Evolutionary conservation across 805 yeast genomes (phyloP).

Genomic region (Teunomyces gatunensis): DNA sequence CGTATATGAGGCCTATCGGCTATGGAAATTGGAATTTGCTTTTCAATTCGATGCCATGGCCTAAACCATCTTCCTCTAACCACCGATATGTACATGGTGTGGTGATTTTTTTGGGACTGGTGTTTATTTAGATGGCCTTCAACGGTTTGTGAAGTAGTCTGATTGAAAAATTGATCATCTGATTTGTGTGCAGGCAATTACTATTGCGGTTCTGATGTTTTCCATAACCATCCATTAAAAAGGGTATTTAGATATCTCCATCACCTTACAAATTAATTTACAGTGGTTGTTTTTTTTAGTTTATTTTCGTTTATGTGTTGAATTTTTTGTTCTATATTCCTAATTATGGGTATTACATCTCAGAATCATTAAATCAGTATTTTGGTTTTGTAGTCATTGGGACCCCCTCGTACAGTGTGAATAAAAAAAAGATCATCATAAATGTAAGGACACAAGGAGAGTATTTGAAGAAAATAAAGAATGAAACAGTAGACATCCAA

Average conservation of each 20-base stretch:
- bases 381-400: conserved; percentile 39
- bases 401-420: conserved; percentile 56
- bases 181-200: conserved; percentile 5
- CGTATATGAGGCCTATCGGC: background rate
- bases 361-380: conserved; percentile 57
- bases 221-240: too few relatives aligned
- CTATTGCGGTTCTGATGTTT: background rate
- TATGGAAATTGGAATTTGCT: background rate
- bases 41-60: background rate
- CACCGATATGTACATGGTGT: conserved; percentile 3
- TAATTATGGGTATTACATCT: conserved; percentile 11
- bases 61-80: conserved; percentile 2
- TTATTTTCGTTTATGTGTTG: background rate
- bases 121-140: background rate
- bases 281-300: too few relatives aligned
- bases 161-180: conserved; percentile 6
- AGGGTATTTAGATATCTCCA: background rate
- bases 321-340: background rate
- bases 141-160: background rate
- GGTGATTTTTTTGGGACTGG: background rate
- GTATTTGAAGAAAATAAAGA: conserved; percentile 19
- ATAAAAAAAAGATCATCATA: conserved; percentile 46
- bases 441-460: conserved; percentile 14
- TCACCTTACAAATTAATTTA: too few relatives aligned
- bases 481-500: conserved; percentile 4